Base-by-base conservation (phyloP, 1,284 basidiomycete genomes). In the Cryptococcus deneoformans region DNA sequence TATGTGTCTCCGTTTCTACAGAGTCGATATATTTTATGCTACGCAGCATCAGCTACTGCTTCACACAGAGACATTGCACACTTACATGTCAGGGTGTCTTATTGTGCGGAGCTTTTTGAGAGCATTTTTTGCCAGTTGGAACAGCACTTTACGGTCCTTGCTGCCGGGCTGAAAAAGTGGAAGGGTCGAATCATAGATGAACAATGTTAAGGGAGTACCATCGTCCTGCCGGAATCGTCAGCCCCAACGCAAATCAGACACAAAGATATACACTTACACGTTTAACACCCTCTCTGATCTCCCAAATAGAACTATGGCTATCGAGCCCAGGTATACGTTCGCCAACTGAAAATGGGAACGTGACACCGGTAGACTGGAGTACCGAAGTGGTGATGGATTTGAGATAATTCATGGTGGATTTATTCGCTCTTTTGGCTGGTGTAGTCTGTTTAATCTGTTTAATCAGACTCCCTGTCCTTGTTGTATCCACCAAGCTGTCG, bases 1-100 rank as follows among this genome's bases (percentile, higher is more conserved):
- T 85, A 1, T 85, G 84, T 0, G 85, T 85, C 49, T 95, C 92
- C 1, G 91, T 89, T 72, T 97, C 94, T 6, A 91, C 86, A 1
- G 85, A 90, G 65, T 96, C 94, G 79, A 99, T 86, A 76, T 96
- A 95, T 73, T 90, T 94, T 67, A 99, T 85, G 3, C 77, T 79
- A 60, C 40, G 29, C 24, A 6, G 46, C 24, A 12, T 51, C 53
- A 60, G n/a, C 20, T 43, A 52, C 9, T 47, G 14, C 16, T 16
- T 7, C 24, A 14, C 50, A 40, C 43, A 24, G 51, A 7, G 6
- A 2, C 38, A 5, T 60, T 75, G 55, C 49, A 29, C 29, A 29
- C 29, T 29, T 29, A 79, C 76, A 99, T 86, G 75, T 98, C 90
- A 0, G 96, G 96, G 80, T 99, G 96, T 40, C 96, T 85, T 6